A percentile compares a stretch with the other conserved stretches of the same genome.
Conservation (phyloP, 306 rosid species). For the Rosa chinensis region DNA sequence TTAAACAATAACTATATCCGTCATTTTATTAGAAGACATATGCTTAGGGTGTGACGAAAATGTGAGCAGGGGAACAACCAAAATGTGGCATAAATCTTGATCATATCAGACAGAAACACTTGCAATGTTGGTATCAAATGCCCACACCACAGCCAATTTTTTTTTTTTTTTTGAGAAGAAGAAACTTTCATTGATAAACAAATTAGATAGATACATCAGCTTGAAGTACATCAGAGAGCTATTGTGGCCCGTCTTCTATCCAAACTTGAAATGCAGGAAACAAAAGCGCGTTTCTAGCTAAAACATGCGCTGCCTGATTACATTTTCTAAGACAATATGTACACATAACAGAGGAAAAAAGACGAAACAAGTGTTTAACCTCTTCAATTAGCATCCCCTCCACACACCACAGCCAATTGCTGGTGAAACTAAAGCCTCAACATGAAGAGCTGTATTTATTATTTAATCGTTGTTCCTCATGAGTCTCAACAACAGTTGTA, state of each 20-base stretch:
- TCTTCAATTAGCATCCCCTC: no score
- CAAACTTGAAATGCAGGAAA: no score
- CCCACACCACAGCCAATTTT: background rate
- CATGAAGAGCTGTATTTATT: background rate
- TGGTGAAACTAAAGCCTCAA: conserved; percentile 4
- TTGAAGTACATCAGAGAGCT: no score
- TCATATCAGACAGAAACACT: background rate
- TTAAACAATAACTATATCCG: background rate
- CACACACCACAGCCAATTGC: background rate
- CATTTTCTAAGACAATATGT: no score
- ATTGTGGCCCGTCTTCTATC: no score
- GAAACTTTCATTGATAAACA: no score
- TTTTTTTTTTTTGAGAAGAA: no score
- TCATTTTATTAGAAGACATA: background rate
- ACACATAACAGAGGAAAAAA: no score
- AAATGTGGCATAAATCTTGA: background rate
- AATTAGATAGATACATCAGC: no score
- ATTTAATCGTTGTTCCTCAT: background rate
- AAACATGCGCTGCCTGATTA: no score
- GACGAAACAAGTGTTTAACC: no score
- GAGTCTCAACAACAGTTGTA: background rate
- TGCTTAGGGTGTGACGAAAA: background rate
- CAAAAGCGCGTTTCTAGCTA: no score
- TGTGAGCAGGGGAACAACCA: background rate
- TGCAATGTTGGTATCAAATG: background rate